Evolutionary conservation across 768 basidiomycete genomes (phyloP), one percentile per base, ranked within the genome.

Genomic region (Hypholoma sublateritium): DNA sequence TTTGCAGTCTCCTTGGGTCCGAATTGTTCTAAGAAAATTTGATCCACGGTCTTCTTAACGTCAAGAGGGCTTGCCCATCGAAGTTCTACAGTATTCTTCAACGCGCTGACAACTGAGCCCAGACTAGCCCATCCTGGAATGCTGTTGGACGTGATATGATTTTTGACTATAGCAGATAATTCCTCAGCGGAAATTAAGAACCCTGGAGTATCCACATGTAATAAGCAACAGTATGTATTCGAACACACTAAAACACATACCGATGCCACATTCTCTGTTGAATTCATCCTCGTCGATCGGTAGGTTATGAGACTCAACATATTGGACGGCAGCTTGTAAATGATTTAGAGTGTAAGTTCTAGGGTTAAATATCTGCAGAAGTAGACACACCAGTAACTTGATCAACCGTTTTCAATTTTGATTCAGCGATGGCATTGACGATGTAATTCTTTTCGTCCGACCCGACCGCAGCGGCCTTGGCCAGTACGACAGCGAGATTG

Each of bases 51-150:
- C 50, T 83, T 89, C 77, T 97, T 96, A 41, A 95, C 77, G 41
- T 95, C 93, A 5, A 95, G 78, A 0, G 92, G 84, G 62, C 76
- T 85, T 5, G 90, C 93, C 93, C 94, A 96, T 50, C 89, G 84
- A 36, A 95, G 70, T 35, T 79, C 79, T 13, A 87, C 79, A 4
- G 77, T 77, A 43, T 67, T 74, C 72, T 87, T 91, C 39, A 91
- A 75, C 0, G 78, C 81, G 19, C 82, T 82, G 59, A 92, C 83
- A 12, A 79, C 80, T 22, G 83, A 72, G 36, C 91, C 88, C 41
- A 98, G 80, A 62, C 78, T 84, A 2, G 80, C 69, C 96, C 96
- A 98, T 50, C 89, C 89, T 43, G 84, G 55, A 57, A 83, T 70
- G 32, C 78, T 63, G 62, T 80, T 85, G 5, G 80, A 72, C 55